Evolutionary conservation across 1,284 basidiomycete species (phyloP).

Genomic region (Heterobasidion occidentale): DNA sequence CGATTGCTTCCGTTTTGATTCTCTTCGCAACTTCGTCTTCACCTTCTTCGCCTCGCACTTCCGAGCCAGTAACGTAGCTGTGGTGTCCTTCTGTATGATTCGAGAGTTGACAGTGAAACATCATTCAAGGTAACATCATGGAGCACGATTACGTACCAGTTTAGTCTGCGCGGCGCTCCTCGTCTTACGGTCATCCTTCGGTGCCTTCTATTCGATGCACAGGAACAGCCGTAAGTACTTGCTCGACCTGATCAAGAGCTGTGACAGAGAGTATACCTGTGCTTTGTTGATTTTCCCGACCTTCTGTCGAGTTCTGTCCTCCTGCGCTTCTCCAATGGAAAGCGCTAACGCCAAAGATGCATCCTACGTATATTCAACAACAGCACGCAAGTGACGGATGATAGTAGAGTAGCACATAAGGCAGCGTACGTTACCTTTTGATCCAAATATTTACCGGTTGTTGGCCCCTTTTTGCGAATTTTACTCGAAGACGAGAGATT

Average conservation of each 20-base stretch:
- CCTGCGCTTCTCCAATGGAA: slow-evolving; percentile 29
- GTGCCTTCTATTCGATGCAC: neutral
- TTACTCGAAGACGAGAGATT: neutral
- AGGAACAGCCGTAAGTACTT: neutral
- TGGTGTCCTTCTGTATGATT: slow-evolving; percentile 17
- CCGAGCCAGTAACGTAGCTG: slow-evolving; percentile 17
- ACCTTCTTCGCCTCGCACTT: slow-evolving; percentile 19
- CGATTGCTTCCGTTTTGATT: slow-evolving; percentile 3
- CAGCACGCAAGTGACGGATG: slow-evolving; percentile 1
- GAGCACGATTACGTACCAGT: neutral
- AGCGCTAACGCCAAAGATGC: slow-evolving; percentile 30
- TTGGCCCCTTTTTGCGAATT: neutral
- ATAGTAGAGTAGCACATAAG: slow-evolving; percentile 2
- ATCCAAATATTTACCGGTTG: neutral
- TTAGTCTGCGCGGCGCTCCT: neutral
- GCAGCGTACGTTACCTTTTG: slow-evolving; percentile 2
- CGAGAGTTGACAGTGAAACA: neutral
- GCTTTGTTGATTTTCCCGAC: slow-evolving; percentile 25
- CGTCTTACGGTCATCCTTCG: neutral
- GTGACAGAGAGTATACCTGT: slow-evolving; percentile 21
- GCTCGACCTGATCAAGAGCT: neutral
- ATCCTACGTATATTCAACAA: slow-evolving; percentile 24
- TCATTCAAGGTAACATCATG: too few species aligned
- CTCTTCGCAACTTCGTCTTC: slow-evolving; percentile 18
- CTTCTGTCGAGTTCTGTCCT: slow-evolving; percentile 28